Base-by-base conservation (phyloP, 305 asterid genomes). In the Lippia alba region DNA sequence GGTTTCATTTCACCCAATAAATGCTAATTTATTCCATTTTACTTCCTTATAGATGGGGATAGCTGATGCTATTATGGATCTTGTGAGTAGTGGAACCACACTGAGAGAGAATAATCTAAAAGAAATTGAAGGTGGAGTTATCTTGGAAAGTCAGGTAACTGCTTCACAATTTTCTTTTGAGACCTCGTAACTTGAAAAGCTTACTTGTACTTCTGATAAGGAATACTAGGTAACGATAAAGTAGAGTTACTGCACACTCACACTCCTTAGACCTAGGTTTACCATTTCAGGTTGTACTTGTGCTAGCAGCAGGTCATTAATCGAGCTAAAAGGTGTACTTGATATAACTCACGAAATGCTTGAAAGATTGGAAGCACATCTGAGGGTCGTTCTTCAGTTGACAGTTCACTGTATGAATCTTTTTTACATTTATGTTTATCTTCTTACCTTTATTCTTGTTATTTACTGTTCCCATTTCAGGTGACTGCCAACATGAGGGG, bases 21-120 rank as follows among this genome's bases (percentile, higher is more conserved):
- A 60, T 70, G 71, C 55, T 74, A 49, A 67, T 58, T 63, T 11
- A 63, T 16, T 56, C 32, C 34, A 44, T 56, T 41, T 0, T 36
- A 20, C 15, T 12, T 40, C 54, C 17, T 44, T 9, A 14, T 12
- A 94, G 99, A 94, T 94, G 99, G 99, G 99, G 64, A 94, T 87
- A 81, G 98, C 99, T 57, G 99, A 94, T 83, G 99, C 98, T 56
- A 94, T 94, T 57, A 94, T 94, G 75, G 99, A 94, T 78, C 99
- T 94, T 68, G 99, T 94, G 76, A 94, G 99, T 70, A 94, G 99
- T 59, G 99, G 99, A 81, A 94, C 97, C 68, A 94, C 99, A 45
- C 76, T 94, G 83, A 86, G 80, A 71, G 99, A 94, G 67, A 94
- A 94, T 77, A 91, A 91, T 78, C 80, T 94, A 84, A 94, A 94